A percentile compares a stretch with the other conserved stretches of the same genome.
These are phyloP conservation scores for Sextonia rubra DNA, from an alignment of 164 flowering plant species.

Conservation along the genomic window DNA sequence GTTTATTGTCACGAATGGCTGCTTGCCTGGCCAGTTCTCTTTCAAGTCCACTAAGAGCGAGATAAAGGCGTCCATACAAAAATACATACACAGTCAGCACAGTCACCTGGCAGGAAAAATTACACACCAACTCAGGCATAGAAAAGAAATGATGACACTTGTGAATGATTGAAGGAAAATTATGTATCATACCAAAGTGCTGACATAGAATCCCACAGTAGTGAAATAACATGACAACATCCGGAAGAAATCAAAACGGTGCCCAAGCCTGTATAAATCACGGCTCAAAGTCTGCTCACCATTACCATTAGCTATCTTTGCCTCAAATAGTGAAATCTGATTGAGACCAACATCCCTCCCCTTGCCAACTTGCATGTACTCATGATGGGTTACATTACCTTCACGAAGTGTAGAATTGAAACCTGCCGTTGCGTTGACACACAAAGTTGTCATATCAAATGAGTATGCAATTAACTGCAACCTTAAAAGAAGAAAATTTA, in stretches of 20 bases:
- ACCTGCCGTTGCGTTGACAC: slow-evolving; percentile 37
- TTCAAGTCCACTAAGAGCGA: slow-evolving; percentile 96
- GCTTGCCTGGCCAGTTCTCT: slow-evolving; percentile 43
- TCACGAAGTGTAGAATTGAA: slow-evolving; percentile 95
- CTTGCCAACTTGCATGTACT: slow-evolving; percentile 98
- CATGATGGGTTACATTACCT: slow-evolving; percentile 99
- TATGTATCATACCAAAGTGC: slow-evolving; percentile 59
- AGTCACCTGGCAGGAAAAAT: slow-evolving; percentile 51
- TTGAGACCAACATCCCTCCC: slow-evolving; percentile 99
- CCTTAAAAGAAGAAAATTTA: not conserved
- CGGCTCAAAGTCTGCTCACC: slow-evolving; percentile 98
- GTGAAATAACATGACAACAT: slow-evolving; percentile 96
- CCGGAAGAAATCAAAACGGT: slow-evolving; percentile 94
- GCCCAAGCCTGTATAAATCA: slow-evolving; percentile 92
- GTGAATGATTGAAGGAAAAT: not conserved
- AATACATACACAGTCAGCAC: slow-evolving; percentile 91
- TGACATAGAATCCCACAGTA: slow-evolving; percentile 89
- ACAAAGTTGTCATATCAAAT: not conserved
- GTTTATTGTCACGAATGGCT: slow-evolving; percentile 54
- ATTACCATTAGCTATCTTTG: slow-evolving; percentile 96
- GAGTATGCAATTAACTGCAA: not conserved
- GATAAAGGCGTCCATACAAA: slow-evolving; percentile 94
- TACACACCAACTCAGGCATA: not conserved
- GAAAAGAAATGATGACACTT: not conserved
- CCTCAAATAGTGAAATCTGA: slow-evolving; percentile 95